A percentile compares a stretch with the other conserved stretches of the same genome.
These are phyloP conservation scores for Cryptosporidium sp. DNA, from an alignment of 169 alveolate genomes.

Conservation along the genomic window DNA sequence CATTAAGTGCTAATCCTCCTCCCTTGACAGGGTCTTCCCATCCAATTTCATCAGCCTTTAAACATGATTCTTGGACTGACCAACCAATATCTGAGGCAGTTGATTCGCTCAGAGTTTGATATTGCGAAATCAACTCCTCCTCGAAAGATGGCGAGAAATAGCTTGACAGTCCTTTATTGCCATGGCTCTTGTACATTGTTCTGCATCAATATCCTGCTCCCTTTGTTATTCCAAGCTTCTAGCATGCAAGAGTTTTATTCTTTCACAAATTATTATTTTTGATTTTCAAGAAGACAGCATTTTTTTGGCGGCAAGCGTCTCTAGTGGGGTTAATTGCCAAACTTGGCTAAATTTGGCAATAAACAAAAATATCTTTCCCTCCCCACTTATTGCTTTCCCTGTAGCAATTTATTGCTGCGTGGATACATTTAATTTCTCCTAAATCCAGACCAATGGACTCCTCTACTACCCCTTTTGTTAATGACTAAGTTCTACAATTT, in stretches of 20 bases:
- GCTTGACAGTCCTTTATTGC: slow-evolving; percentile 54
- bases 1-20: slow-evolving; percentile 17
- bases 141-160: slow-evolving; percentile 70
- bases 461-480: not conserved
- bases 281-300: slow-evolving; percentile 69
- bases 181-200: slow-evolving; percentile 74
- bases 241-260: slow-evolving; percentile 41
- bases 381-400: not conserved
- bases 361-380: not conserved
- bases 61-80: slow-evolving; percentile 63
- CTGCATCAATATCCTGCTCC: slow-evolving; percentile 52
- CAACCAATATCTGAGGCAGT: slow-evolving; percentile 76
- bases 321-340: slow-evolving; percentile 70
- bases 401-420: not conserved
- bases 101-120: slow-evolving; percentile 47
- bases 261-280: slow-evolving; percentile 37
- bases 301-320: slow-evolving; percentile 75
- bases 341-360: slow-evolving; percentile 24
- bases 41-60: slow-evolving; percentile 30
- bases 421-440: not conserved
- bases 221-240: slow-evolving; percentile 21
- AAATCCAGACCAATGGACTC: not conserved
- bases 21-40: slow-evolving; percentile 51
- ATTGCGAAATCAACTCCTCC: slow-evolving; percentile 41
- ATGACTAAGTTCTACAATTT: not conserved